Evolutionary conservation across 1,284 basidiomycete genomes (phyloP), one percentile per base, ranked within the genome.

Genomic region (Ustilago bromivora): DNA sequence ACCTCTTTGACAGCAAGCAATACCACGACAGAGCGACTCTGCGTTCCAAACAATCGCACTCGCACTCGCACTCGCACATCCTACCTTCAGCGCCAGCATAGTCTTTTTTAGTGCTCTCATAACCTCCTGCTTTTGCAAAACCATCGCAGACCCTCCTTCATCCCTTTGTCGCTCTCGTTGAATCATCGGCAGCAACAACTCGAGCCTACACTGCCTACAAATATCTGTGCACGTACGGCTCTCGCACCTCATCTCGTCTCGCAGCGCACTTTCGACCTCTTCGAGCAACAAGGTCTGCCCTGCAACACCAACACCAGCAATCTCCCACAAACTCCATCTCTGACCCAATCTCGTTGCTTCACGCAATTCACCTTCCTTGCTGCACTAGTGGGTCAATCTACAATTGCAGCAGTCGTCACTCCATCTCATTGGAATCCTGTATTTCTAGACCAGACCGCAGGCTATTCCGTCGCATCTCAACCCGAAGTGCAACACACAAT

Each of bases 211-310:
- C 65, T 65, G 71, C 71, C 71, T 31, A 73, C 71, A 73, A 73
- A 73, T 73, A 73, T 61, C 66, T 73, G 71, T 59, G 71, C 71
- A 73, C 60, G 65, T 61, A 23, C 54, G 61, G 66, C 55, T 55
- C n/a, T 19, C 19, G 34, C 46, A 31, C 23, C 36, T n/a, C 8
- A 34, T 57, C 63, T 13, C 6, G 15, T 34, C 41, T 52, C 36
- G 34, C 63, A 58, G 15, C 56, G 17, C 35, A 35, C 3, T 40
- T 28, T 35, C 32, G 49, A 17, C n/a, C 54, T 19, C 15, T 34
- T 36, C 28, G 49, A 31, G 17, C 28, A 34, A 13, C 17, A 23
- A 43, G 34, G 34, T 32, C 61, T 23, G 54, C 35, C 34, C 43
- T 57, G 61, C 52, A 57, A 15, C 19, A 19, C 51, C 41, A 19